Evolutionary conservation across 345 rosid genomes (phyloP).

Genomic region (Raphanus raphanistrum): DNA sequence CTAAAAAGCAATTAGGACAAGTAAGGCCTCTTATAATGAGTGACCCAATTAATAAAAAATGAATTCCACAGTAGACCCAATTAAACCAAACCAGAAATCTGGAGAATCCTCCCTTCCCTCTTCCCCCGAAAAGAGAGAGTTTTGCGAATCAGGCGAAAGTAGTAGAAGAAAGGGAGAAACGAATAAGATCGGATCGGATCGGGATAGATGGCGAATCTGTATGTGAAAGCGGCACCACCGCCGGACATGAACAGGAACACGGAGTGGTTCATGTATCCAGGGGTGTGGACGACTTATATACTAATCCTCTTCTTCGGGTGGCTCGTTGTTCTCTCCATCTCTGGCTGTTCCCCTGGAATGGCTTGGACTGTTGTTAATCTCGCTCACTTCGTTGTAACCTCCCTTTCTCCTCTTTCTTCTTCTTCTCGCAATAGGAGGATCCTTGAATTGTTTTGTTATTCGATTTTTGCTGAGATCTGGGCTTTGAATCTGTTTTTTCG

Average conservation of each 20-base stretch:
- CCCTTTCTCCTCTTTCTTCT: not conserved
- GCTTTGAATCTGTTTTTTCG: conserved; percentile 9
- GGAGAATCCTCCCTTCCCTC: not conserved
- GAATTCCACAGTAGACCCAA: not conserved
- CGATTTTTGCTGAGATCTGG: conserved; percentile 17
- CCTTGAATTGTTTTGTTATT: not conserved
- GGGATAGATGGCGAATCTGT: conserved; percentile 47
- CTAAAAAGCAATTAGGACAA: not conserved
- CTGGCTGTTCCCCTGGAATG: conserved; percentile 73
- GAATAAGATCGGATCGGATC: not conserved
- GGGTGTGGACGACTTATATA: conserved; percentile 80
- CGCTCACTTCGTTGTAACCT: conserved; percentile 57
- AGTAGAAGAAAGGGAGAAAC: too few species aligned
- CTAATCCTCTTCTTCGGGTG: conserved; percentile 70
- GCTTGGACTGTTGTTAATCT: conserved; percentile 88
- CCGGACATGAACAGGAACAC: conserved; percentile 85
- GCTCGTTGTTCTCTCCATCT: conserved; percentile 66
- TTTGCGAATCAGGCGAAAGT: not conserved
- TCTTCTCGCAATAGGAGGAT: not conserved
- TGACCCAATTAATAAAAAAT: not conserved
- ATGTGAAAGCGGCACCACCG: conserved; percentile 68
- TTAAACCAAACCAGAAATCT: conserved; percentile 16
- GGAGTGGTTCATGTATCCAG: conserved; percentile 86
- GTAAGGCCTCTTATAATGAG: not conserved
- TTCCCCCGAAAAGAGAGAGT: not conserved